Base-by-base conservation (phyloP, 345 rosid genomes). In the Eucalyptus victrix region DNA sequence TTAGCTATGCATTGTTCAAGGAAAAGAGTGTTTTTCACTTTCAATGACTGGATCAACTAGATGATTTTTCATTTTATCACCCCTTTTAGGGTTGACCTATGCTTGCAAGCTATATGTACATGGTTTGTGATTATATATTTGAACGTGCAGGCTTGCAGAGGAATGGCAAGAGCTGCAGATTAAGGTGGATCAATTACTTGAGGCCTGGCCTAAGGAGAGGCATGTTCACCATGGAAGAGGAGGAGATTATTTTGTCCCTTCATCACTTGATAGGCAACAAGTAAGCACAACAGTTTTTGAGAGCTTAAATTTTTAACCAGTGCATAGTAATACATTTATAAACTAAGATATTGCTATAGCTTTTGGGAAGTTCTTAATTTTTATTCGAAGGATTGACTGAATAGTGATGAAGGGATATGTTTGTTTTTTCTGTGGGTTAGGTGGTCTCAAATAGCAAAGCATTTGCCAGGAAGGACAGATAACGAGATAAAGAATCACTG, bases 121-220 rank as follows among this genome's bases (percentile, higher is more conserved):
- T 40, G 85, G 47, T 49, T 87, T 0, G 58, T 23, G 72, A 34
- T 58, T 18, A 4, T 21, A 44, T 19, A 87, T 53, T 24, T 45
- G 85, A 76, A 40, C 24, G 30, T 85, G 90, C 95, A 97, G 99
- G 98, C 15, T 88, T 97, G 92, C 96, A 92, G 88, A 95, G 99
- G 91, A 97, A 96, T 85, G 99, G 99, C 69, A 97, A 97, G 93
- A 97, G 99, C 92, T 97, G 99, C 93, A 94, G 99, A 86, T 89
- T 97, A 81, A 95, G 99, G 88, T 97, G 99, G 99, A 96, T 97
- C 85, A 97, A 97, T 93, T 97, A 97, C 93, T 92, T 97, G 91
- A 94, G 96, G 87, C 99, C 99, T 69, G 99, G 99, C 4, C 90
- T 97, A 47, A 97, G 93, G 92, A 91, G 98, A 86, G 98, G 96